Evolutionary conservation across 2,329 filamentous ascomycete genomes (phyloP), one percentile per base, ranked within the genome.

Genomic region (Claviceps sp.): DNA sequence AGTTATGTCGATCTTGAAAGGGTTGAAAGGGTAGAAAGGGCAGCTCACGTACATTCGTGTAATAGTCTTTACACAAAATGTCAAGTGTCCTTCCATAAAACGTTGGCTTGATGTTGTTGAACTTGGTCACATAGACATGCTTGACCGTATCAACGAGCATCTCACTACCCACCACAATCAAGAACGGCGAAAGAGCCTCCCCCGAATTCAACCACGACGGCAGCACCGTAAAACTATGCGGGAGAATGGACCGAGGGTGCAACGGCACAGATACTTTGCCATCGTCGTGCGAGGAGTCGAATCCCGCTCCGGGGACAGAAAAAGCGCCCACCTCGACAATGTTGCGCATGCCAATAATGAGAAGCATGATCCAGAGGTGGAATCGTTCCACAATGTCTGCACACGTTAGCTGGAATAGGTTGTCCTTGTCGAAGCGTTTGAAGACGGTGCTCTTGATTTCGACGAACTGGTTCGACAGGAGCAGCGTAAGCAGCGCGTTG

Each of bases 401-500:
- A 58, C 93, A 98, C 0, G 91, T 95, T 14, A 98, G 76, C 65
- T 98, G 93, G 64, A 98, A 98, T 0, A 95, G 73, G 58, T 95
- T 97, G 63, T 98, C 93, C 66, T 96, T 97, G 61, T 98, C 93
- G 57, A 97, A 95, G 55, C 91, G 93, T 72, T 98, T 97, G 74
- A 98, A 98, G 1, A 98, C 94, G 0, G 90, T 94, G 55, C 88
- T 88, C 64, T 98, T 98, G 74, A 98, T 95, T 70, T 98, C 93
- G 44, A 98, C 93, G 61, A 98, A 98, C 63, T 98, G 94, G 63
- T 97, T 98, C 6, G 90, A 96, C 64, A 98, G 81, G 2, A 98
- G 75, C 1, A 98, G 78, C 0, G 93, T 96, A 37, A 98, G 75
- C 4, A 98, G 74, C 0, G 93, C 91, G 63, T 98, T 98, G 0